phyloP scores from a whole-genome alignment of 208 protist species.

The Acanthamoeba royreba region DNA sequence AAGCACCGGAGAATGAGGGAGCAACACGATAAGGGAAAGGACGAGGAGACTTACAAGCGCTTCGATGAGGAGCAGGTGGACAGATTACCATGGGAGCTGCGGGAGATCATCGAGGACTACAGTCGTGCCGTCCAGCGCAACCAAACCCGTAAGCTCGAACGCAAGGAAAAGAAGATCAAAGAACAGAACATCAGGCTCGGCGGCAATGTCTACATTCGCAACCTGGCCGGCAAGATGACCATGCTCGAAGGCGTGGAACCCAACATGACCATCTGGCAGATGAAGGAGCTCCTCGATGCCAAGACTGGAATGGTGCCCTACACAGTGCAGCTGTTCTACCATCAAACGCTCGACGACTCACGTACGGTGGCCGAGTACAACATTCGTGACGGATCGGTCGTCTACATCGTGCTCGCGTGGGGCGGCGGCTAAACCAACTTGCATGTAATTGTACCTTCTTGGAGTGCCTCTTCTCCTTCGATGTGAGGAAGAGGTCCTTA shows the following conservation, averaged over 20 bases:
- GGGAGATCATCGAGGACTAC: conserved; percentile 36
- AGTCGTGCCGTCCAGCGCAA: background rate
- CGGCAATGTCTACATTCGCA: background rate
- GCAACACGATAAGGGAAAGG: too few species aligned
- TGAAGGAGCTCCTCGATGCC: conserved; percentile 20
- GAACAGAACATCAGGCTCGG: background rate
- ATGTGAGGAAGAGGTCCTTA: too few species aligned
- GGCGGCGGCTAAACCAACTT: conserved; percentile 28
- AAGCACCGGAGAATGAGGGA: background rate
- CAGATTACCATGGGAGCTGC: background rate
- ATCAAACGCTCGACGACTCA: background rate
- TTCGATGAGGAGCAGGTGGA: background rate
- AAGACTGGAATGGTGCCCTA: conserved; percentile 28
- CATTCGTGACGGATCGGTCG: background rate
- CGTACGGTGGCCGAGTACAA: background rate
- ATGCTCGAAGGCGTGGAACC: conserved; percentile 24
- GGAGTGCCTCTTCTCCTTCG: too few species aligned
- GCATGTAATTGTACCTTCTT: too few species aligned
- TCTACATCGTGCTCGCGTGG: conserved; percentile 32
- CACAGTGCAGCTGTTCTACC: conserved; percentile 42
- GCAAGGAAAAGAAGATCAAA: background rate
- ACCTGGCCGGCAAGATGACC: conserved; percentile 40
- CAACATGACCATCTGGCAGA: conserved; percentile 35
- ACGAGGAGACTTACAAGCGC: background rate
- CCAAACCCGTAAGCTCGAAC: background rate